Conservation (phyloP, 768 basidiomycete species). For the Naganishia antarctica region DNA sequence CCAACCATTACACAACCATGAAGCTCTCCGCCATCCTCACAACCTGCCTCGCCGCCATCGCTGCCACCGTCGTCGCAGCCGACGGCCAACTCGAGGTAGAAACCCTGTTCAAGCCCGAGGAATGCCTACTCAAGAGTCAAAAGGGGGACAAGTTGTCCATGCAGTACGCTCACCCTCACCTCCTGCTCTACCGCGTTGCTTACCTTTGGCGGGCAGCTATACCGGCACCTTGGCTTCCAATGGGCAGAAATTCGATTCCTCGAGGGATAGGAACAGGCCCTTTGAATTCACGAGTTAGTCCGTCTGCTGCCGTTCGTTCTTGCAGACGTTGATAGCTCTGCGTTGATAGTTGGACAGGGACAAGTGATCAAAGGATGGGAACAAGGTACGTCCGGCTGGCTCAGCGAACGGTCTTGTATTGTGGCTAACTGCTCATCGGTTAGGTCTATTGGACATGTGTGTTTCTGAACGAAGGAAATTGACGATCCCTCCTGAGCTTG, state of each 20-base stretch:
- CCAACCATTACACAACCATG: slow-evolving; percentile 13
- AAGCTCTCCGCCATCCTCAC: slow-evolving; percentile 22
- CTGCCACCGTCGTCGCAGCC: background rate
- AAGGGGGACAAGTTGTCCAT: slow-evolving; percentile 47
- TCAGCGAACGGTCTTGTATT: background rate
- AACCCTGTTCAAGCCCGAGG: slow-evolving; percentile 45
- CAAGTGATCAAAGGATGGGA: slow-evolving; percentile 51
- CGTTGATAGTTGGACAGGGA: slow-evolving; percentile 43
- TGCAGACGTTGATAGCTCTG: background rate
- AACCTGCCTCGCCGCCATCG: slow-evolving; percentile 1
- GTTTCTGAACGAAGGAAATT: slow-evolving; percentile 79
- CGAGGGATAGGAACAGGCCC: slow-evolving; percentile 69
- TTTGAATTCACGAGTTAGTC: slow-evolving; percentile 63
- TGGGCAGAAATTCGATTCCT: slow-evolving; percentile 86
- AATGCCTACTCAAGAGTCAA: slow-evolving; percentile 43
- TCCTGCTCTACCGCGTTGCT: background rate
- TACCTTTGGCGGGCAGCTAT: slow-evolving; percentile 49
- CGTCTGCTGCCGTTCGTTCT: background rate
- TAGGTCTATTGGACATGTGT: slow-evolving; percentile 62
- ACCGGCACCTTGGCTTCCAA: slow-evolving; percentile 72
- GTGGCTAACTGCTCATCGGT: background rate
- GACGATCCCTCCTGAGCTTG: slow-evolving; percentile 73
- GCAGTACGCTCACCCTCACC: slow-evolving; percentile 40
- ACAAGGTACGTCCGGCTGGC: slow-evolving; percentile 30
- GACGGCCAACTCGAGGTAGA: slow-evolving; percentile 40